A percentile compares a stretch with the other conserved stretches of the same genome.
These are phyloP conservation scores for Pseudoturritis turrita DNA, from an alignment of 345 rosid genomes.

Conservation along the genomic window DNA sequence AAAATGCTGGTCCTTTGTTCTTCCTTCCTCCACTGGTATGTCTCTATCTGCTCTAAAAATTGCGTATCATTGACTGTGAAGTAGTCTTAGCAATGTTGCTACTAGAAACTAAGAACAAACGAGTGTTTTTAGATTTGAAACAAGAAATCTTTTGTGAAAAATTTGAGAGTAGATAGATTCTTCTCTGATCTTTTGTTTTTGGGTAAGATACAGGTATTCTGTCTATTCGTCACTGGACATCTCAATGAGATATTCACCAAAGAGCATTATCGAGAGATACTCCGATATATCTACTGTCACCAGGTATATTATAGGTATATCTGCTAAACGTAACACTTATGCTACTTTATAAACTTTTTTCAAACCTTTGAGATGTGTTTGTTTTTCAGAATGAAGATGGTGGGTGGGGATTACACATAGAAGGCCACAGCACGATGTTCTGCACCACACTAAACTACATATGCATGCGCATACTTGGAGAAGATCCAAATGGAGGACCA, in stretches of 20 bases:
- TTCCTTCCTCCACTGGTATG: slow-evolving; percentile 56
- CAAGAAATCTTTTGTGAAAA: neutral
- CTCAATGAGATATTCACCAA: slow-evolving; percentile 33
- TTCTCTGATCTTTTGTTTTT: neutral
- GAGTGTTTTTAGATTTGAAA: neutral
- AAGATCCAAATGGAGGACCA: slow-evolving; percentile 41
- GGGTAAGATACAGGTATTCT: slow-evolving; percentile 33
- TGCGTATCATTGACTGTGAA: neutral
- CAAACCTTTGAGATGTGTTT: neutral
- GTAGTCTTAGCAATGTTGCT: neutral
- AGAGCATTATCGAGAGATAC: slow-evolving; percentile 43
- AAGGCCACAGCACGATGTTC: slow-evolving; percentile 42
- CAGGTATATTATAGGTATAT: slow-evolving; percentile 27
- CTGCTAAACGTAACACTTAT: neutral
- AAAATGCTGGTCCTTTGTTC: slow-evolving; percentile 58
- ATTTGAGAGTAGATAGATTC: too few relatives aligned
- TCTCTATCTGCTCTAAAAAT: slow-evolving; percentile 21
- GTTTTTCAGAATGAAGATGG: slow-evolving; percentile 41
- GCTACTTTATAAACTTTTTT: neutral
- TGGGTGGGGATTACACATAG: slow-evolving; percentile 47
- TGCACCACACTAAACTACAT: slow-evolving; percentile 39
- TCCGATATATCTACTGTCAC: slow-evolving; percentile 46
- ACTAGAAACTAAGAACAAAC: neutral
- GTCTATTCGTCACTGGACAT: slow-evolving; percentile 41
- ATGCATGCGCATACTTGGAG: slow-evolving; percentile 42